These are phyloP conservation scores for Trichoderma virens DNA, from an alignment of 495 filamentous ascomycete species.

Conservation along the genomic window DNA sequence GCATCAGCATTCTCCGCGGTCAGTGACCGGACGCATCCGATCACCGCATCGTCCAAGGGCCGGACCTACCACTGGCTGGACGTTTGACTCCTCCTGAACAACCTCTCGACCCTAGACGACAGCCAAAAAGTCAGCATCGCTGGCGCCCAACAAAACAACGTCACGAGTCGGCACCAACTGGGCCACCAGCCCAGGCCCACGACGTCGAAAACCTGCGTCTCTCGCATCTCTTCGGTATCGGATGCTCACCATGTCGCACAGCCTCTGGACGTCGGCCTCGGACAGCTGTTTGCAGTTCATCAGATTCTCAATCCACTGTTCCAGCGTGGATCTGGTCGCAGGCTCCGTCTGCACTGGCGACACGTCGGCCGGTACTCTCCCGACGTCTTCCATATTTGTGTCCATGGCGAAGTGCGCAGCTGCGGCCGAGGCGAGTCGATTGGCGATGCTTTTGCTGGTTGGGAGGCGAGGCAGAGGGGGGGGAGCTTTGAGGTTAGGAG, in stretches of 20 bases:
- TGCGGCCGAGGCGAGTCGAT: neutral
- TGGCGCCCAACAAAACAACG: no score
- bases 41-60: neutral
- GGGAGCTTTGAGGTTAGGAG: neutral
- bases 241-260: constrained; percentile 80
- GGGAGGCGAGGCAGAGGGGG: constrained; percentile 2
- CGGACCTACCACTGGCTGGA: constrained; percentile 89
- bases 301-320: constrained; percentile 97
- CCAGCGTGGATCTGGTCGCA: constrained; percentile 81
- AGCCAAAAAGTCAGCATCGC: constrained; percentile 16
- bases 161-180: no score
- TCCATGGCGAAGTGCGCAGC: constrained; percentile 55
- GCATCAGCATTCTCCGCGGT: neutral
- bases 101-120: constrained; percentile 77
- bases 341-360: constrained; percentile 70
- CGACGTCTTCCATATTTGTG: constrained; percentile 97
- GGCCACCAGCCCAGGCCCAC: neutral
- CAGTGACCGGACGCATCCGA: no score
- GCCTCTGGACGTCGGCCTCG: constrained; percentile 87
- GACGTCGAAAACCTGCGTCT: no score
- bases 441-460: neutral
- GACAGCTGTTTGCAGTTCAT: constrained; percentile 98
- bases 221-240: no score
- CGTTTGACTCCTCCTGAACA: constrained; percentile 93
- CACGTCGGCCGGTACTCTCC: constrained; percentile 76